Evolutionary conservation across 352 stramenopile genomes (phyloP).

Genomic region (Detonula confervacea): DNA sequence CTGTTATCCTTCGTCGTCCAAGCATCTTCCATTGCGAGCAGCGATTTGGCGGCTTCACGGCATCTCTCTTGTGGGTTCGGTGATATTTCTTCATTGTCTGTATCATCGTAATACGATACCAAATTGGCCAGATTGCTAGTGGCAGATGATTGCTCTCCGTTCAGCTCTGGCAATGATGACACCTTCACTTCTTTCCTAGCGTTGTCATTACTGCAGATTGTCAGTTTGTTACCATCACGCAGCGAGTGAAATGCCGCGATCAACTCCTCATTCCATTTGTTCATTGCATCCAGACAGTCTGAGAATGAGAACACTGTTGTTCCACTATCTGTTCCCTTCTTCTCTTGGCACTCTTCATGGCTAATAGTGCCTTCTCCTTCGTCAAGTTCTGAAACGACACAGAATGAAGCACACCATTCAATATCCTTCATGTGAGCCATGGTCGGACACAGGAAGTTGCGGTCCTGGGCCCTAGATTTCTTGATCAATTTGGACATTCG

Average conservation of each 20-base stretch:
- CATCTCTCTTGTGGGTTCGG: not conserved
- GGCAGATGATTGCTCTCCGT: slow-evolving; percentile 5
- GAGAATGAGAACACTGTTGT: not conserved
- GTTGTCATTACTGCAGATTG: slow-evolving; percentile 9
- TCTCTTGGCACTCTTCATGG: not conserved
- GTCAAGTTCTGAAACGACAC: slow-evolving; percentile 11
- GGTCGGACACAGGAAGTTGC: slow-evolving; percentile 42
- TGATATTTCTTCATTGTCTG: slow-evolving; percentile 4
- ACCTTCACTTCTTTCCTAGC: slow-evolving; percentile 11
- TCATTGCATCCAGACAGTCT: slow-evolving; percentile 47
- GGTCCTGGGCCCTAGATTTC: slow-evolving; percentile 29
- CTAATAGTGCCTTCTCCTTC: not conserved
- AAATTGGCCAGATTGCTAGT: slow-evolving; percentile 6
- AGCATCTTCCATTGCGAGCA: slow-evolving; percentile 38
- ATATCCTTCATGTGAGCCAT: slow-evolving; percentile 54
- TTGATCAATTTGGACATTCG: slow-evolving; percentile 36
- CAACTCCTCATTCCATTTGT: slow-evolving; percentile 33
- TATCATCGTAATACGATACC: slow-evolving; percentile 6
- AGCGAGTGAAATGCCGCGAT: slow-evolving; percentile 20
- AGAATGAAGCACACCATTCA: slow-evolving; percentile 53
- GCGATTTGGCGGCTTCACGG: slow-evolving; percentile 38
- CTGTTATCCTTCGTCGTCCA: slow-evolving; percentile 50
- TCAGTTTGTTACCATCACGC: slow-evolving; percentile 37
- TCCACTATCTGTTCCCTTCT: not conserved
- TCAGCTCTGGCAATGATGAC: not conserved